Conservation (phyloP, 257 asterid species). For the Nicotiana otophora region DNA sequence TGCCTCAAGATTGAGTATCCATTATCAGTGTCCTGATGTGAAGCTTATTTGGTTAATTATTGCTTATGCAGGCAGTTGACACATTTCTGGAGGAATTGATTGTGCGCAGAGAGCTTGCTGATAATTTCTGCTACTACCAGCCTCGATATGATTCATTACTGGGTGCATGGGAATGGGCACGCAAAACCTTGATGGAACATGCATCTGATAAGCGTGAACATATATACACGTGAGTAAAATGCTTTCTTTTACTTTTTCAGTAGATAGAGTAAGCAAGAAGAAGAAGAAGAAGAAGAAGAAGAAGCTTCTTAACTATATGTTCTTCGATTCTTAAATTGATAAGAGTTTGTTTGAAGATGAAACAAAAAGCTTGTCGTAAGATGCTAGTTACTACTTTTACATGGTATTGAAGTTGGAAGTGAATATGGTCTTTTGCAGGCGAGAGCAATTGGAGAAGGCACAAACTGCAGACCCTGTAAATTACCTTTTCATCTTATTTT, state of each 20-base stretch:
- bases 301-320: not conserved
- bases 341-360: not conserved
- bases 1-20: not conserved
- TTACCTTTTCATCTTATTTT: not conserved
- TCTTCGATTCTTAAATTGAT: not conserved
- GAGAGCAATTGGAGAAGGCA: slow-evolving; percentile 88
- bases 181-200: slow-evolving; percentile 74
- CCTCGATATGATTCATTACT: slow-evolving; percentile 78
- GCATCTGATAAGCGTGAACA: slow-evolving; percentile 87
- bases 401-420: not conserved
- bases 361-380: not conserved
- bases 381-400: not conserved
- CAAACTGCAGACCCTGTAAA: slow-evolving; percentile 88
- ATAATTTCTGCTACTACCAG: slow-evolving; percentile 93
- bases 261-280: not conserved
- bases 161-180: slow-evolving; percentile 99
- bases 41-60: slow-evolving; percentile 11
- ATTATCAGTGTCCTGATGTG: slow-evolving; percentile 9
- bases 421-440: slow-evolving; percentile 33
- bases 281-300: not conserved
- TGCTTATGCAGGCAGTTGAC: slow-evolving; percentile 68
- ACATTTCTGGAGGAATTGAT: slow-evolving; percentile 83
- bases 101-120: slow-evolving; percentile 92
- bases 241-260: slow-evolving; percentile 1
- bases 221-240: slow-evolving; percentile 57